These are phyloP conservation scores for Aspergillus novoparasiticus DNA, from an alignment of 2,329 filamentous ascomycete species.

Conservation along the genomic window DNA sequence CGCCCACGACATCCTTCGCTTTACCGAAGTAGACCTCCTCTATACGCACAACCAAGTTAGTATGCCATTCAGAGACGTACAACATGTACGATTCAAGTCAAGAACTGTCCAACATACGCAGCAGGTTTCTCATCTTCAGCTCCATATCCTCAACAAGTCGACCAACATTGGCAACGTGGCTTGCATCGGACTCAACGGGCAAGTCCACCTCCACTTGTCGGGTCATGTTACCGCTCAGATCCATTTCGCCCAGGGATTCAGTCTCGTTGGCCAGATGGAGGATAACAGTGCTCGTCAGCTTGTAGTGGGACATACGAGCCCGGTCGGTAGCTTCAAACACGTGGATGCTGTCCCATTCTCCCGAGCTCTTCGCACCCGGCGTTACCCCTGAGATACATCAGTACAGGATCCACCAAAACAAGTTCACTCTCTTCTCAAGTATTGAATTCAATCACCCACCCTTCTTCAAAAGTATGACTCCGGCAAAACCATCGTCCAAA, in stretches of 20 bases:
- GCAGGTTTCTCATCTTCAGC: conserved; percentile 95
- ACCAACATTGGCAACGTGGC: conserved; percentile 94
- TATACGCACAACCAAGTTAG: conserved; percentile 30
- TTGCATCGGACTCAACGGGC: conserved; percentile 83
- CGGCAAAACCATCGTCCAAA: conserved; percentile 94
- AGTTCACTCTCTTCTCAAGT: neutral
- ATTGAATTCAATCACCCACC: conserved; percentile 53
- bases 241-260: conserved; percentile 76
- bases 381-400: conserved; percentile 58
- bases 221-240: conserved; percentile 97
- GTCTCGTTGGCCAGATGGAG: conserved; percentile 75
- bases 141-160: conserved; percentile 98
- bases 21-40: conserved; percentile 99
- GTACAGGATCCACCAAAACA: neutral
- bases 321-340: conserved; percentile 96
- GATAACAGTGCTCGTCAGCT: conserved; percentile 95
- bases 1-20: conserved; percentile 96
- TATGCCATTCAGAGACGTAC: neutral
- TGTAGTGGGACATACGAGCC: conserved; percentile 91
- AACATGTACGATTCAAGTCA: neutral
- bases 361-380: conserved; percentile 68
- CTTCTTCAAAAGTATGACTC: conserved; percentile 95
- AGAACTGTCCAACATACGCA: conserved; percentile 56
- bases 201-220: conserved; percentile 92
- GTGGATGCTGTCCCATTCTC: conserved; percentile 97